These are phyloP conservation scores for Pseudogymnoascus sp. DNA, from an alignment of 2,329 filamentous ascomycete species.

Conservation along the genomic window DNA sequence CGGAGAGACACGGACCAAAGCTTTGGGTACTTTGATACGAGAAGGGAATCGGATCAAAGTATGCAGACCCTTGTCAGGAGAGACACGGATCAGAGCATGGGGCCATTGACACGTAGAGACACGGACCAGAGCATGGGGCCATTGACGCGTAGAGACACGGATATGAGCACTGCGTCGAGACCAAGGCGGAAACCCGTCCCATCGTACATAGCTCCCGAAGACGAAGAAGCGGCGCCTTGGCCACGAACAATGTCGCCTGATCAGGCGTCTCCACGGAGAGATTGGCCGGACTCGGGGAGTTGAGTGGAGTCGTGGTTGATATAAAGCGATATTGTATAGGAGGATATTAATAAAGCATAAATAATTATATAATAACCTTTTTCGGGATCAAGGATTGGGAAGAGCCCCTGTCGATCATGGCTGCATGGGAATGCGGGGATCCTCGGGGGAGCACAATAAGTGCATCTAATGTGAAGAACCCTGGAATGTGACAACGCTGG, in stretches of 20 bases:
- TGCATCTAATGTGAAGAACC: background rate
- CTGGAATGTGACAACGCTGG: background rate
- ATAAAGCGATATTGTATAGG: background rate
- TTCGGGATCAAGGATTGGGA: background rate
- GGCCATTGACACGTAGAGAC: background rate
- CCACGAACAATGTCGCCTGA: conserved; percentile 2
- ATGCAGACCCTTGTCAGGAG: background rate
- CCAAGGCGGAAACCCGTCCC: background rate
- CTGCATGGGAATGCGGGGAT: background rate
- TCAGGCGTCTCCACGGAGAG: background rate
- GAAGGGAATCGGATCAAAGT: background rate
- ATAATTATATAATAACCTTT: background rate
- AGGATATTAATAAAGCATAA: background rate
- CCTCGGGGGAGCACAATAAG: background rate
- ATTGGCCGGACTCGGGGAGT: background rate
- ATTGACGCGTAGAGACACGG: background rate
- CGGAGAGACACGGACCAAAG: background rate
- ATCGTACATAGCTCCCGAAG: background rate
- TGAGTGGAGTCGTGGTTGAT: background rate
- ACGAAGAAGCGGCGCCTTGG: background rate
- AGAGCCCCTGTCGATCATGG: background rate
- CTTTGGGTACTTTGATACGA: background rate
- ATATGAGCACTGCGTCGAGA: background rate
- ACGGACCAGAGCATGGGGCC: background rate
- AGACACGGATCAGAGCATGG: background rate